A percentile compares a stretch with the other conserved stretches of the same genome.
These are phyloP conservation scores for Entomortierella parvispora DNA, from an alignment of 192 early-diverging fungal genomes.

Conservation along the genomic window DNA sequence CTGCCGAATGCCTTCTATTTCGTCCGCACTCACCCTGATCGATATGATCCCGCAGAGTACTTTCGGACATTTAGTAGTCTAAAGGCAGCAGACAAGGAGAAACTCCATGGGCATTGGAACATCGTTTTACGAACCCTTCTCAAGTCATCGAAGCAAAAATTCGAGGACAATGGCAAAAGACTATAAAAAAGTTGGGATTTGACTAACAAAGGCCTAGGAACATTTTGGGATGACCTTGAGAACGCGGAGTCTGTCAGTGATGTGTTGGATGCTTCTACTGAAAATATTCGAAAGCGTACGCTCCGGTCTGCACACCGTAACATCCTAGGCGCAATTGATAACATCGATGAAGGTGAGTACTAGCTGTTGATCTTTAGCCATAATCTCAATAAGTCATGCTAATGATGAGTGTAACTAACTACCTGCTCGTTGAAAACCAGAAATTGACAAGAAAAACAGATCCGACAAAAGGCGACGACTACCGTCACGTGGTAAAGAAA, in stretches of 20 bases:
- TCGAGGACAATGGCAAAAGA: not conserved
- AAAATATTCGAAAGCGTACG: constrained; percentile 26
- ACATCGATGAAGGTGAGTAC: constrained; percentile 20
- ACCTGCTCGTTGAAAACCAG: constrained; percentile 12
- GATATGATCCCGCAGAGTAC: not conserved
- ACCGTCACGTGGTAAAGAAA: constrained; percentile 20
- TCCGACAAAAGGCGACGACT: constrained; percentile 1
- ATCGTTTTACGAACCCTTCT: not conserved
- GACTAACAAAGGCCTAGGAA: constrained; percentile 9
- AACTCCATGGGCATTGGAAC: not conserved
- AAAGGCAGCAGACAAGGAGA: not conserved
- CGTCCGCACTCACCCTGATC: no score
- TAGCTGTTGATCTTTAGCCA: no score
- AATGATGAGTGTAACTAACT: constrained; percentile 13
- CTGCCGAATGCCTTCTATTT: no score
- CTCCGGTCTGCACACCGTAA: constrained; percentile 22
- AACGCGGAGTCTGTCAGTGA: constrained; percentile 17
- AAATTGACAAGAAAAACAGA: constrained; percentile 7
- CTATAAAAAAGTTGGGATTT: not conserved
- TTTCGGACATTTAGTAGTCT: constrained; percentile 1
- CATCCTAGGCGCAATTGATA: constrained; percentile 22
- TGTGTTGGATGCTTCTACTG: constrained; percentile 10
- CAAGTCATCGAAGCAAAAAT: not conserved
- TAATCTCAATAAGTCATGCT: no score
- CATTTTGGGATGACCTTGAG: constrained; percentile 20